Evolutionary conservation across 2,329 filamentous ascomycete species (phyloP), one percentile per base, ranked within the genome.

Genomic region (Pseudogymnoascus verrucosus): DNA sequence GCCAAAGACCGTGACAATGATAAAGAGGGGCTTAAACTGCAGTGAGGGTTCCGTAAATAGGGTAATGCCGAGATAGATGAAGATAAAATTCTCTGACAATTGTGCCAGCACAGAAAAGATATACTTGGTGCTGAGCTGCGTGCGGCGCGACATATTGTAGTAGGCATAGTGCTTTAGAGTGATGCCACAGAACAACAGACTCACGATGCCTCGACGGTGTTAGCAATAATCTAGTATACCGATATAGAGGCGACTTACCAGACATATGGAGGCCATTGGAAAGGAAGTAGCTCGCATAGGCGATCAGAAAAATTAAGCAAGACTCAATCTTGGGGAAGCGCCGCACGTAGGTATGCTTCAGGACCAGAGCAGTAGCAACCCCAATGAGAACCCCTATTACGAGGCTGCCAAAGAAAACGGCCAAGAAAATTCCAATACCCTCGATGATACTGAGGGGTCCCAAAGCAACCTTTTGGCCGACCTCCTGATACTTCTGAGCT

Each of bases 81-180:
- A 99, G 76, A 99, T 99, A 74, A 99, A 99, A 76, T 99, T 99
- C 78, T 99, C 95, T 0, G 93, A 96, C 54, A 99, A 78, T 76
- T 99, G 95, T 3, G 95, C 91, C 70, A 96, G 88, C 66, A 96
- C 88, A 75, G 96, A 91, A 78, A 99, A 99, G 64, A 97, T 84
- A 77, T 96, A 99, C 76, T 99, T 99, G 62, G 95, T 99, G 14
- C 95, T 96, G 67, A 99, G 87, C 75, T 99, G 95, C 1, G 95
- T 98, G 66, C 95, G 88, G 60, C 95, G 88, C 31, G 95, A 99
- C 95, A 99, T 99, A 79, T 99, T 99, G 82, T 98, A 97, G 78
- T 99, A 99, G 67, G 95, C 95, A 73, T 99, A 99, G 75, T 99
- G 95, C 77, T 99, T 99, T 67, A 99, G 81, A 10, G 95, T 98